Evolutionary conservation across 2,329 filamentous ascomycete species (phyloP).

Genomic region (Ophiostoma montium): DNA sequence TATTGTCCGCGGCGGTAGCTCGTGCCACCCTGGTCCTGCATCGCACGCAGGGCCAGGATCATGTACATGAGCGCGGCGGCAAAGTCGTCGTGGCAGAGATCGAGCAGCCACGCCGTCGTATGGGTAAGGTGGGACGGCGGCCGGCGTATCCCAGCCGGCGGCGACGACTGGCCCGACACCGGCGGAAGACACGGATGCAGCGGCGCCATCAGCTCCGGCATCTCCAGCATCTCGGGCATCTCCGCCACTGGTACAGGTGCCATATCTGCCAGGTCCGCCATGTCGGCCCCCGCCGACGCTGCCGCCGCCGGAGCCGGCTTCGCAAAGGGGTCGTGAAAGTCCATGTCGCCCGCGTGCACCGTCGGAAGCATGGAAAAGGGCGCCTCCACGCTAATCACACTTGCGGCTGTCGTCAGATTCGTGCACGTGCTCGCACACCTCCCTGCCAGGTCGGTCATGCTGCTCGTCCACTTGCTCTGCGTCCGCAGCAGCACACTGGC

Average conservation of each 20-base stretch:
- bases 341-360: background rate
- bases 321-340: background rate
- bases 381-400: background rate
- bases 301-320: no score
- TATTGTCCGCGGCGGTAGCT: background rate
- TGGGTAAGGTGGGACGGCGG: background rate
- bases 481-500: slow-evolving; percentile 7
- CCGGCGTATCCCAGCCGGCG: background rate
- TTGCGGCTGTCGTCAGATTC: background rate
- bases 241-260: no score
- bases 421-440: background rate
- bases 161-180: background rate
- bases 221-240: no score
- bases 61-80: slow-evolving; percentile 14
- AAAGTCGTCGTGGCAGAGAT: slow-evolving; percentile 17
- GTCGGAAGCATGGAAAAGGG: background rate
- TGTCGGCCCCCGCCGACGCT: no score
- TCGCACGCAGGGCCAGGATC: slow-evolving; percentile 7
- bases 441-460: background rate
- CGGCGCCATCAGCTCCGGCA: no score
- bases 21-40: background rate
- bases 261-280: no score
- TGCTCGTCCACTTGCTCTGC: slow-evolving; percentile 12
- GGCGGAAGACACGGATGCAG: background rate
- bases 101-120: slow-evolving; percentile 12